Evolutionary conservation across 1,139 yeast species (phyloP).

Genomic region (Debaryomycetaceae sp.): DNA sequence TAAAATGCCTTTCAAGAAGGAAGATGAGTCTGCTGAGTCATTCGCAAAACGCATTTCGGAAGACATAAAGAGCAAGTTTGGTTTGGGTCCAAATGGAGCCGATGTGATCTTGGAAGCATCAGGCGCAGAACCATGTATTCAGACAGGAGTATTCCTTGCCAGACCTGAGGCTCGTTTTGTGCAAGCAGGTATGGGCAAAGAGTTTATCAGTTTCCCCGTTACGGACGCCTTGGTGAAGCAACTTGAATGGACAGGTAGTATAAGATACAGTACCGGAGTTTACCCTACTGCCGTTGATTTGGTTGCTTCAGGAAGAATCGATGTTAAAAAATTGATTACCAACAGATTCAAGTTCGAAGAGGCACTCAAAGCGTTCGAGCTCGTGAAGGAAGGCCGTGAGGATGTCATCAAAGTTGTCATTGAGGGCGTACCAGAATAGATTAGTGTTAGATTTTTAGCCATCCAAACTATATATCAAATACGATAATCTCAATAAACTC

Average conservation of each 20-base stretch:
- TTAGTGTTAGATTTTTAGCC: neutral
- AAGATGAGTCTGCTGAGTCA: neutral
- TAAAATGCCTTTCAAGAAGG: slow-evolving; percentile 1
- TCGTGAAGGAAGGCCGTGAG: slow-evolving; percentile 42
- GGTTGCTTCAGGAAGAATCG: slow-evolving; percentile 38
- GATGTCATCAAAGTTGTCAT: slow-evolving; percentile 63
- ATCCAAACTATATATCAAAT: too few relatives aligned
- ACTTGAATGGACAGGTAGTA: slow-evolving; percentile 57
- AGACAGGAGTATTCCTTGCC: slow-evolving; percentile 53
- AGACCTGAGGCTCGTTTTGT: slow-evolving; percentile 58
- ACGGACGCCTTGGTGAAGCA: slow-evolving; percentile 63
- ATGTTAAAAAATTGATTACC: slow-evolving; percentile 53
- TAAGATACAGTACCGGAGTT: slow-evolving; percentile 68
- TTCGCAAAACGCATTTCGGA: slow-evolving; percentile 2
- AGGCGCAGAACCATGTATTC: slow-evolving; percentile 66
- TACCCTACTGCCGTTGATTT: slow-evolving; percentile 62
- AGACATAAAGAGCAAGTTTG: slow-evolving; percentile 10
- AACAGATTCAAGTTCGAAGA: slow-evolving; percentile 66
- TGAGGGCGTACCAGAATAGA: slow-evolving; percentile 33
- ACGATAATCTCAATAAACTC: too few relatives aligned
- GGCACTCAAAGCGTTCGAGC: slow-evolving; percentile 70
- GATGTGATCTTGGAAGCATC: slow-evolving; percentile 62
- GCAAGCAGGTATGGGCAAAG: slow-evolving; percentile 69
- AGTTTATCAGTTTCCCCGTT: slow-evolving; percentile 61
- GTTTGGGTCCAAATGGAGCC: slow-evolving; percentile 16